These are phyloP conservation scores for Clitopilus hobsonii DNA, from an alignment of 768 basidiomycete genomes.

Conservation along the genomic window DNA sequence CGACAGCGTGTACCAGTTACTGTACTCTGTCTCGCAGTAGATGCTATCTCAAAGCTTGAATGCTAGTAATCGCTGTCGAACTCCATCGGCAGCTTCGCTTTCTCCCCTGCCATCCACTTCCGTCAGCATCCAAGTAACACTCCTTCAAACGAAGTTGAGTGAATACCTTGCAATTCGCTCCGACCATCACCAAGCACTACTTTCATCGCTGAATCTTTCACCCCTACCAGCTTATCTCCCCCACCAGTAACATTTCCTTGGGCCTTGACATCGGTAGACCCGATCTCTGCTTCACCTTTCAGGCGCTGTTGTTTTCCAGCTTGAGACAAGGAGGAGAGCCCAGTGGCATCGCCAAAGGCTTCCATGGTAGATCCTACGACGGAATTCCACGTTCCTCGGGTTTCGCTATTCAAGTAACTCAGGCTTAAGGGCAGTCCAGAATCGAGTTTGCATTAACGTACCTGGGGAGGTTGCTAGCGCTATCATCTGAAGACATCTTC, in stretches of 20 bases:
- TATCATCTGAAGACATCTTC: too few species aligned
- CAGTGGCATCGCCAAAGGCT: neutral
- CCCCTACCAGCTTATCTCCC: neutral
- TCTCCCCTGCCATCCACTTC: neutral
- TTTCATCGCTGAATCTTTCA: too few species aligned
- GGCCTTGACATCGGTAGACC: neutral
- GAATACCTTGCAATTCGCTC: too few species aligned
- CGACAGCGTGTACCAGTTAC: too few species aligned
- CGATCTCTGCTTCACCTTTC: neutral
- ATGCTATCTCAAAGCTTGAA: too few species aligned
- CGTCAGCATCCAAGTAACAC: neutral
- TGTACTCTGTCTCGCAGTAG: too few species aligned
- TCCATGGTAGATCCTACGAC: neutral
- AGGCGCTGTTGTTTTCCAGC: neutral
- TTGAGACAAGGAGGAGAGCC: neutral
- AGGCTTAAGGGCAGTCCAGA: too few species aligned
- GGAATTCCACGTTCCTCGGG: neutral
- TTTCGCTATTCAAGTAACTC: too few species aligned
- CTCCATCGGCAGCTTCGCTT: neutral
- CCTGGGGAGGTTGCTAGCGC: too few species aligned
- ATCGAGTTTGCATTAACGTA: too few species aligned
- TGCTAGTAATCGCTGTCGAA: neutral
- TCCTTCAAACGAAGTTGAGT: neutral
- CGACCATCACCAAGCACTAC: too few species aligned
- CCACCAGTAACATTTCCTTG: neutral